Base-by-base conservation (phyloP, 2,329 filamentous ascomycete genomes). In the Diaporthe sp. region DNA sequence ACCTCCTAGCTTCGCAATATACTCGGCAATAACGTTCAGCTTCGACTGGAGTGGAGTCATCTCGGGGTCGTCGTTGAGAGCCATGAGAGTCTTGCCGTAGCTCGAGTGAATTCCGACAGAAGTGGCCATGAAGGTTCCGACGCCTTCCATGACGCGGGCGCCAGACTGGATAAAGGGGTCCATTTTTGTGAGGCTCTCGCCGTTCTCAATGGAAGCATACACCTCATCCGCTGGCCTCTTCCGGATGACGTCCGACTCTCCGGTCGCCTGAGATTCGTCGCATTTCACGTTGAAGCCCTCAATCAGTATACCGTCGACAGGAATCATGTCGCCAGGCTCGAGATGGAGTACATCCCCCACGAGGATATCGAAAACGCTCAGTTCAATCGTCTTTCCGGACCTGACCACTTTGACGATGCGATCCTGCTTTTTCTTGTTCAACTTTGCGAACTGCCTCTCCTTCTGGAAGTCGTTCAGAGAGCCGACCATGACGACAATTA, bases 111-210 rank as follows among this genome's bases (percentile, higher is more conserved):
- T 86, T 75, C 94, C 94, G 44, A 93, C 93, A 22, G 92, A 93
- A 2, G 94, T 95, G 76, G 92, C 91, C 83, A 95, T 87, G 79
- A 92, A 95, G 2, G 92, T 94, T 17, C 94, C 94, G 12, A 95
- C 90, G 59, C 94, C 94, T 81, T 95, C 93, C 84, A 95, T 93
- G 75, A 95, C 93, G 77, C 93, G 93, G 71, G 92, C 89, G 44
- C 94, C 96, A 42, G 95, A 98, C 79, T 98, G 94, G 79, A 98
- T 94, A 79, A 96, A 95, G 0, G 94, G 94, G 78, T 96, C 94
- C 84, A 95, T 89, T 83, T 95, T 95, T 85, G 91, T 92, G 34
- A 93, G 86, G 61, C 87, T 87, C 57, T 93, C 89, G 78, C 91
- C 87, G 77, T 90, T 91, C 79, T 94, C 90, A 79, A 95, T 94